Percentiles rank a stretch among this genome's conserved stretches.
phyloP scores from a whole-genome alignment of 345 rosid species.

The Garcia nutans region DNA sequence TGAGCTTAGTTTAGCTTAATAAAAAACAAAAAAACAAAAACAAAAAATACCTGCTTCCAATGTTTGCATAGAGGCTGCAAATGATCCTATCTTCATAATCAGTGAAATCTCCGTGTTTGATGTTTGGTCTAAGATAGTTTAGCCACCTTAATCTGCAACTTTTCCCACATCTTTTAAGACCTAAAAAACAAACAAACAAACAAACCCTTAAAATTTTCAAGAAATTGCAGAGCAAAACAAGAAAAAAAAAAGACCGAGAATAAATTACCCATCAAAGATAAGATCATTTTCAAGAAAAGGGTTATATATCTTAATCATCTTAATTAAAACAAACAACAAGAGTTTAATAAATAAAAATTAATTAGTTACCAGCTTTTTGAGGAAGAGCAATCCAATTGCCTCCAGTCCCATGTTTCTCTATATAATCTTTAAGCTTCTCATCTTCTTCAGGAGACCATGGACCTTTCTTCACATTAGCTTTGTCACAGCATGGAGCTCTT shows the following conservation, averaged over 20 bases:
- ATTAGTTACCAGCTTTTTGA: conserved; percentile 27
- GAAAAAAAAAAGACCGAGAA: background rate
- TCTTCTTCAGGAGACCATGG: conserved; percentile 39
- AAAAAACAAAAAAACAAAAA: too few relatives aligned
- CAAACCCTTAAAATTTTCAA: background rate
- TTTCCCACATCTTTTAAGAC: conserved; percentile 37
- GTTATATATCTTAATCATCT: background rate
- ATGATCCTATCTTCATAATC: conserved; percentile 36
- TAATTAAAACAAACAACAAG: background rate
- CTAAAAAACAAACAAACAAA: conserved; percentile 5
- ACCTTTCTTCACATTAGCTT: conserved; percentile 32
- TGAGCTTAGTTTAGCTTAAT: too few relatives aligned
- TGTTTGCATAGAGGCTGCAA: conserved; percentile 34
- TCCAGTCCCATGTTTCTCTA: conserved; percentile 24
- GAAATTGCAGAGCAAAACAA: background rate
- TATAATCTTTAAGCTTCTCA: conserved; percentile 33
- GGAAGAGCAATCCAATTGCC: conserved; percentile 37
- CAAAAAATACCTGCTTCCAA: conserved; percentile 32
- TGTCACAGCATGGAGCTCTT: conserved; percentile 38
- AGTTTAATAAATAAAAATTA: background rate
- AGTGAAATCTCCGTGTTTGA: conserved; percentile 37
- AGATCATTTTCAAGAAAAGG: background rate
- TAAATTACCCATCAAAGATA: background rate
- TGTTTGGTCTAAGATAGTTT: conserved; percentile 36
- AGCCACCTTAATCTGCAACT: conserved; percentile 41